Evolutionary conservation across 257 asterid genomes (phyloP).

Genomic region (Primulina huaijiensis): DNA sequence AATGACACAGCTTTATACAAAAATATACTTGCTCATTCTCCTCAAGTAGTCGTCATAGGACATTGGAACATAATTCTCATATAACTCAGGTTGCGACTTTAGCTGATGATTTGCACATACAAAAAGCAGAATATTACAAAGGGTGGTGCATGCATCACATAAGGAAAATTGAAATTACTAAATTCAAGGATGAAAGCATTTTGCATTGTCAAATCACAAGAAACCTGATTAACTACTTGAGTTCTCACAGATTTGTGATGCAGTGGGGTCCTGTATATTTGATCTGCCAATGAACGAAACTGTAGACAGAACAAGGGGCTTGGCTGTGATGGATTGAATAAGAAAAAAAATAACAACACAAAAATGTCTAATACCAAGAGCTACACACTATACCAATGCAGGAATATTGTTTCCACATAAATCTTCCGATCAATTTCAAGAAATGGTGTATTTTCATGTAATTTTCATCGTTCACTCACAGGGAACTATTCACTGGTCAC

Average conservation of each 20-base stretch:
- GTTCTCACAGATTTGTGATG: slow-evolving; percentile 58
- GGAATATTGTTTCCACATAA: neutral
- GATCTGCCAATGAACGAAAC: slow-evolving; percentile 65
- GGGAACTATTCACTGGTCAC: neutral
- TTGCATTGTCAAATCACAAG: neutral
- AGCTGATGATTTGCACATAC: slow-evolving; percentile 45
- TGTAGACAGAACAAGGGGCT: slow-evolving; percentile 17
- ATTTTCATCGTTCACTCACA: neutral
- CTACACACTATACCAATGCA: neutral
- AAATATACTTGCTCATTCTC: slow-evolving; percentile 68
- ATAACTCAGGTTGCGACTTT: slow-evolving; percentile 58
- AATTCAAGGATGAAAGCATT: neutral
- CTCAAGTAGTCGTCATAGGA: slow-evolving; percentile 60
- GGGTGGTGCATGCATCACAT: neutral
- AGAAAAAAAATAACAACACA: neutral
- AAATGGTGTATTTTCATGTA: neutral
- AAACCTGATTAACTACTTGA: slow-evolving; percentile 52
- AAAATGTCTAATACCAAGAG: neutral
- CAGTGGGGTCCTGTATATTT: slow-evolving; percentile 57
- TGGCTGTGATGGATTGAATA: neutral
- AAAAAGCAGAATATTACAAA: slow-evolving; percentile 4
- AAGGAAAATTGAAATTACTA: neutral
- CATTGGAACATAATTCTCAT: slow-evolving; percentile 77
- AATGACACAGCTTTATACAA: slow-evolving; percentile 7
- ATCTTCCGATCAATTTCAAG: neutral